Evolutionary conservation across 352 stramenopile species (phyloP).

Genomic region (Pythium chondricola): DNA sequence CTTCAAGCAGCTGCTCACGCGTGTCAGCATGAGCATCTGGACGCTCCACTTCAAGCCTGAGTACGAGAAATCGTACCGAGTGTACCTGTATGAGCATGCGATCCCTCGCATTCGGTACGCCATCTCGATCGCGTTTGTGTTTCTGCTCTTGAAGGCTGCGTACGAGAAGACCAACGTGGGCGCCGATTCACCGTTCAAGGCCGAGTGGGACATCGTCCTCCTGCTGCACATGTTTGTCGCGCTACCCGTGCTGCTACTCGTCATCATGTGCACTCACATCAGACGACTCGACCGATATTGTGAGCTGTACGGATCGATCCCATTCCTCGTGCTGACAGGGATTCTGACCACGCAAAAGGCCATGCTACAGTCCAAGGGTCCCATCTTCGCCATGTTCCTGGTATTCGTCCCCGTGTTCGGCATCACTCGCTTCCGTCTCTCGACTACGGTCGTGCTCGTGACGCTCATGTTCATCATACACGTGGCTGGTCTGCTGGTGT

Average conservation of each 20-base stretch:
- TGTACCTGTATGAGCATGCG: slow-evolving; percentile 25
- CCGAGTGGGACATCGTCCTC: slow-evolving; percentile 17
- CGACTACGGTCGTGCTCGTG: slow-evolving; percentile 24
- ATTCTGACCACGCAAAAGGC: slow-evolving; percentile 32
- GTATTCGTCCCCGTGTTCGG: slow-evolving; percentile 37
- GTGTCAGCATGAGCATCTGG: slow-evolving; percentile 31
- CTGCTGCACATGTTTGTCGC: slow-evolving; percentile 18
- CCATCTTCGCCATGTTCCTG: slow-evolving; percentile 34
- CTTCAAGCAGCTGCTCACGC: slow-evolving; percentile 31
- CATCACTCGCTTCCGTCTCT: slow-evolving; percentile 36
- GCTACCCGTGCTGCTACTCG: slow-evolving; percentile 11
- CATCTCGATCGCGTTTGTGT: slow-evolving; percentile 24
- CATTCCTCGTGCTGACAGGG: slow-evolving; percentile 25
- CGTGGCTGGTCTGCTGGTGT: slow-evolving; percentile 16
- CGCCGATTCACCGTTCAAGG: background rate
- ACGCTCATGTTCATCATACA: slow-evolving; percentile 23
- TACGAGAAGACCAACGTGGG: slow-evolving; percentile 14
- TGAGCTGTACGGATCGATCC: slow-evolving; percentile 24
- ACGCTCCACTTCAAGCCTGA: slow-evolving; percentile 28
- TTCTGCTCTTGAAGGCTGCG: slow-evolving; percentile 23
- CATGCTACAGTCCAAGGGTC: slow-evolving; percentile 20
- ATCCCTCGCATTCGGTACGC: slow-evolving; percentile 28
- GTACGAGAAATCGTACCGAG: slow-evolving; percentile 25
- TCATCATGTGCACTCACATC: slow-evolving; percentile 19
- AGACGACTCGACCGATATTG: slow-evolving; percentile 20